Base-by-base conservation (phyloP, 225 moss, liverwort and hornwort genomes). In the Antitrichia curtipendula region DNA sequence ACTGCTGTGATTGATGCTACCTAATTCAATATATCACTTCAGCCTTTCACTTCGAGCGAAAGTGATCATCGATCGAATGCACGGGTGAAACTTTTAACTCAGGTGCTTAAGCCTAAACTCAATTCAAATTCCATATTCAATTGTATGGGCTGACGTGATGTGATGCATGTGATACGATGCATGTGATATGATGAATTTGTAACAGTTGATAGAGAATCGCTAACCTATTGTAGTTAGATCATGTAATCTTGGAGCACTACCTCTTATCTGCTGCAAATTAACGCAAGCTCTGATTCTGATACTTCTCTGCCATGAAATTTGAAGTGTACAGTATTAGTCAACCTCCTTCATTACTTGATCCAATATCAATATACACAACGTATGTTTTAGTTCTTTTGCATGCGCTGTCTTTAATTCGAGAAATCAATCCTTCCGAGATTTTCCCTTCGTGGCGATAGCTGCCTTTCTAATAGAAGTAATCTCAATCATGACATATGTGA, bases 81-180 rank as follows among this genome's bases (percentile, higher is more conserved):
- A 36, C 54, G 18, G 34, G 53, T 21, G 38, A 53, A 41, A 43
- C 36, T 83, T 40, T 27, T n/a, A 38, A 38, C 47, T 89, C 87
- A 87, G 89, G 91, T 91, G 68, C 91, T 87, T 75, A 45, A 84
- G 43, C 73, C 79, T 61, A 61, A 86, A 68, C 89, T 87, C 75
- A 75, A 66, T 59, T 84, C 63, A 43, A 38, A 70, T 81, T 81
- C 40, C 34, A 49, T 36, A 61, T 32, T 66, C 43, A n/a, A 73
- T n/a, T 59, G 13, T 62, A 50, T 66, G n/a, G 38, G 83, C 13
- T 80, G 82, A 79, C 74, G 66, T 61, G 62, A 52, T 74, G 53
- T 66, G 53, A 61, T 66, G 66, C 38, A 66, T n/a, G 12, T 81
- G 41, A 57, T 79, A 73, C 74, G 52, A 83, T 83, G 64, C n/a